Evolutionary conservation across 2,329 filamentous ascomycete genomes (phyloP), one percentile per base, ranked within the genome.

Genomic region (Cordyceps cateniannulata): DNA sequence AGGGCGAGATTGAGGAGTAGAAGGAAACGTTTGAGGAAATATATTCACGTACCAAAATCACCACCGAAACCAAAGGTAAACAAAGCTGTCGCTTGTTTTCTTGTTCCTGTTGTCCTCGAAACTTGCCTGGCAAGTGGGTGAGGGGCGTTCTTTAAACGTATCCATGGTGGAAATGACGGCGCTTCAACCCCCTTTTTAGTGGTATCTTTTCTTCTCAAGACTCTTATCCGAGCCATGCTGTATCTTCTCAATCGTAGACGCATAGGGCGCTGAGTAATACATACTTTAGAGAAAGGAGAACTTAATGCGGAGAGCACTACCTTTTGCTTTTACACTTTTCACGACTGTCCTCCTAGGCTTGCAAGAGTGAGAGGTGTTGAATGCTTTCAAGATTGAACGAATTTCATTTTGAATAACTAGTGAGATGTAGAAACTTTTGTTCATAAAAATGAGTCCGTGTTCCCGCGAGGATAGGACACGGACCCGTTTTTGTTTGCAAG

Each of bases 1-100:
- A 99, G 75, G 95, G 95, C 57, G 95, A 99, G 78, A 98, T 99
- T 68, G 95, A 96, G 75, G 93, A 98, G 79, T 84, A 51, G 32
- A 35, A 35, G 2, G 5, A 14, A 10, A n/a, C n/a, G n/a, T n/a
- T n/a, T 12, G 8, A 12, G 20, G 16, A 12, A 45, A 48, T 14
- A 18, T 18, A 8, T 6, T 4, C 40, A 42, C 40, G 6, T 8
- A 42, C 40, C 4, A 12, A 38, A 24, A 44, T 5, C 27, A 25
- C 18, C 22, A 55, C 20, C 12, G 10, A 47, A 25, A 47, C 4
- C 18, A 10, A 22, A 55, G 18, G 18, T 8, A 20, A 24, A 20
- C 14, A 3, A 9, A 35, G 32, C 32, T 35, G 32, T 25, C 9
- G 1, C n/a, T n/a, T 29, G 3, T 22, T 27, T 22, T 20, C 1